Base-by-base conservation (phyloP, 1,139 yeast genomes). In the Blastobotrys proliferans region DNA sequence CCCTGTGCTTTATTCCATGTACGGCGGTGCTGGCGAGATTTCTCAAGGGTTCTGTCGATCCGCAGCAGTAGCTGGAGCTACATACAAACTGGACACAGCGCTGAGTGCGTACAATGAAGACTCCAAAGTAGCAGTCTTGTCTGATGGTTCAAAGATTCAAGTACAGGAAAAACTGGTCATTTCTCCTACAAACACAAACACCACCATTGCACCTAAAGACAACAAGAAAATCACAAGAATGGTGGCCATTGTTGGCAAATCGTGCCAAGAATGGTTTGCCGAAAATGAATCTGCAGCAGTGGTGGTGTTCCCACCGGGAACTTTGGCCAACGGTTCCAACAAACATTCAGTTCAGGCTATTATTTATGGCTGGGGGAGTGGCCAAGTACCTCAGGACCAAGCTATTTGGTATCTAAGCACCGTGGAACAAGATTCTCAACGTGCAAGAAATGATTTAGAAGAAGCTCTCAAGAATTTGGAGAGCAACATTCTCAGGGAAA, bases 61-160 rank as follows among this genome's bases (percentile, higher is more conserved):
- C 47, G 97, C 98, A 4, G 98, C 99, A 11, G 98, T 92, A 49
- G 97, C 94, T 24, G 98, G 97, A 47, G 85, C 97, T 46, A 86
- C 94, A 30, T 92, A 90, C 66, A 88, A 88, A 65, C 72, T 92
- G 45, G 79, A 82, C 60, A 81, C 94, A 16, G 64, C 72, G 38
- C 65, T 88, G 46, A 67, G 69, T 6, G 77, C 78, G 37, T 83
- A 72, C 62, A 92, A 88, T 62, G 79, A 83, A 20, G 66, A 64
- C 30, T 68, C 76, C 36, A 81, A 83, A 58, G 68, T 78, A 27
- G 96, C 94, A 6, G 71, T 72, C 37, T 78, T 92, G 51, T 74
- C 77, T 52, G 97, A 90, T 61, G 94, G 95, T 26, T 76, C 88
- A 13, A 68, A 72, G 38, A 79, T 88, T 35, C 76, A 74, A 51